A percentile compares a stretch with the other conserved stretches of the same genome.
Conservation (phyloP, 2,329 filamentous ascomycete genomes). For the Botrytis sinoallii region DNA sequence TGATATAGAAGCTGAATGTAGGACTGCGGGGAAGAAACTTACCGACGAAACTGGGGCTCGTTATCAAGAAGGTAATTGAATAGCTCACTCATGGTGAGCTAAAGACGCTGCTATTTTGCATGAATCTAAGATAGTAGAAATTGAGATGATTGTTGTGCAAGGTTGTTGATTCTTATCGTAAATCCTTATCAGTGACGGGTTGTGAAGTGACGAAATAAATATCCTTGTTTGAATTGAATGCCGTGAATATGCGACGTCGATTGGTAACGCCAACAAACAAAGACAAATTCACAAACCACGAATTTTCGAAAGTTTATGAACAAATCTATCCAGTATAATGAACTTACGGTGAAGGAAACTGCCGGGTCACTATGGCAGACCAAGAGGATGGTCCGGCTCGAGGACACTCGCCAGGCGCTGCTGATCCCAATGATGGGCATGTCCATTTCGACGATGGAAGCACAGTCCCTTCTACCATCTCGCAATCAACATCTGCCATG, state of each 20-base stretch:
- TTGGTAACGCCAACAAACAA: neutral
- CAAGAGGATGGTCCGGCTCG: slow-evolving; percentile 29
- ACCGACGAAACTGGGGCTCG: slow-evolving; percentile 61
- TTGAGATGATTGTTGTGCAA: slow-evolving; percentile 8
- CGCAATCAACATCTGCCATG: slow-evolving; percentile 36
- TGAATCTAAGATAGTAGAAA: slow-evolving; percentile 1
- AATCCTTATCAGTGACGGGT: slow-evolving; percentile 22
- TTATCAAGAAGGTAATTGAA: slow-evolving; percentile 62
- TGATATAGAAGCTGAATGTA: neutral
- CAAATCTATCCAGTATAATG: neutral
- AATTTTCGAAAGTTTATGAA: neutral
- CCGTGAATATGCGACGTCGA: slow-evolving; percentile 7
- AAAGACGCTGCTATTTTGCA: slow-evolving; percentile 11
- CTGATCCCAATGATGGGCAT: slow-evolving; percentile 27
- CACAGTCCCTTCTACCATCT: slow-evolving; percentile 27
- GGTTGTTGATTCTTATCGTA: slow-evolving; percentile 22
- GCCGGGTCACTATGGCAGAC: slow-evolving; percentile 34
- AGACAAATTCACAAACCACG: neutral
- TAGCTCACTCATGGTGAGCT: slow-evolving; percentile 58
- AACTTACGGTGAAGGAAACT: slow-evolving; percentile 1
- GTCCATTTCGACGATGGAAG: slow-evolving; percentile 33
- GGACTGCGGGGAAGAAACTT: slow-evolving; percentile 24
- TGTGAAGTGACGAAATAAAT: slow-evolving; percentile 17
- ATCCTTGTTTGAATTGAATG: neutral
- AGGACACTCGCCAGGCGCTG: slow-evolving; percentile 31